Percentiles rank a stretch among this genome's conserved stretches.
phyloP scores from a whole-genome alignment of 2,329 filamentous ascomycete species.

The Microdochium bolleyi region DNA sequence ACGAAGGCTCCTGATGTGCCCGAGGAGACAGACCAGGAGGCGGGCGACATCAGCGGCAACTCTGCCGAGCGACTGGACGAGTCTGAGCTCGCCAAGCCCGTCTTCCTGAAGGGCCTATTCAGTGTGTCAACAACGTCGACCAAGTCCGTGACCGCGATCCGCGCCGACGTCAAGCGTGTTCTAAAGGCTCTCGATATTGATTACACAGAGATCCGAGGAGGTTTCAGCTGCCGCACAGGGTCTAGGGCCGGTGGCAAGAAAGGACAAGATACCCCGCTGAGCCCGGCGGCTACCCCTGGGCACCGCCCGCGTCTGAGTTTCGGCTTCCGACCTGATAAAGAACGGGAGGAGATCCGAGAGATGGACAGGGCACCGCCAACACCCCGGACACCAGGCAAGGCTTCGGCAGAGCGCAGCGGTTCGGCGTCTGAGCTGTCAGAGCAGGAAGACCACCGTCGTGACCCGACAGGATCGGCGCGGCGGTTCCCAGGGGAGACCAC shows the following conservation, averaged over 20 bases:
- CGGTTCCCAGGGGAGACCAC: slow-evolving; percentile 76
- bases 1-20: slow-evolving; percentile 69
- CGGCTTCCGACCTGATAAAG: slow-evolving; percentile 58
- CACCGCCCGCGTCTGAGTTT: slow-evolving; percentile 81
- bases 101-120: slow-evolving; percentile 93
- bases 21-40: slow-evolving; percentile 83
- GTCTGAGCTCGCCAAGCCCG: slow-evolving; percentile 81
- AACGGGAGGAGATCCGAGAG: slow-evolving; percentile 65
- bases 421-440: slow-evolving; percentile 84
- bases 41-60: slow-evolving; percentile 52
- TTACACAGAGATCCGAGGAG: slow-evolving; percentile 85
- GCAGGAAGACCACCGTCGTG: slow-evolving; percentile 54
- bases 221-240: slow-evolving; percentile 80
- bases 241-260: slow-evolving; percentile 85
- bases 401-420: slow-evolving; percentile 61
- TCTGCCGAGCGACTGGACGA: slow-evolving; percentile 56
- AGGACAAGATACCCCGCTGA: slow-evolving; percentile 55
- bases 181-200: slow-evolving; percentile 83
- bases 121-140: slow-evolving; percentile 95
- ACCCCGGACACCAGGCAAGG: slow-evolving; percentile 34
- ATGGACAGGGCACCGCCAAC: slow-evolving; percentile 42
- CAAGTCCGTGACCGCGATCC: slow-evolving; percentile 79
- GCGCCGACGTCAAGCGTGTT: slow-evolving; percentile 84
- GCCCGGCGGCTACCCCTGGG: slow-evolving; percentile 45
- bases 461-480: slow-evolving; percentile 41